Conservation (phyloP, 805 yeast species). For the Naumovozyma dairenensis region DNA sequence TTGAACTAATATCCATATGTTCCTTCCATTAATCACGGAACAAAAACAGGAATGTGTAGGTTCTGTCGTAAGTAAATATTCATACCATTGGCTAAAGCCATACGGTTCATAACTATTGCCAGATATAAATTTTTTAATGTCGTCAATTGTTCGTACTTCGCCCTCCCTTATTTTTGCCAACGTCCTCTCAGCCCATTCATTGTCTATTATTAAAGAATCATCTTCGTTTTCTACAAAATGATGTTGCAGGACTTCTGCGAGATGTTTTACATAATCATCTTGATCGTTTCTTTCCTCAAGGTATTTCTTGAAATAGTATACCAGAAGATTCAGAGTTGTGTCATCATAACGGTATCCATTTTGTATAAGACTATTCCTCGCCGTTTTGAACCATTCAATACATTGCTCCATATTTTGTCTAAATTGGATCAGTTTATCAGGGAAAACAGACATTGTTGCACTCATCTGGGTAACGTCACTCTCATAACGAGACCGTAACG, state of each 20-base stretch:
- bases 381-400: constrained; percentile 12
- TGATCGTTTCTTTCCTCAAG: constrained; percentile 6
- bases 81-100: constrained; percentile 25
- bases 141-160: constrained; percentile 11
- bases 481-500: no score
- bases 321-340: constrained; percentile 12
- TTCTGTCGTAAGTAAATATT: constrained; percentile 19
- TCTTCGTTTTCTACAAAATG: constrained; percentile 6
- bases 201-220: constrained; percentile 14
- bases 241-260: constrained; percentile 12
- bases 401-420: constrained; percentile 4
- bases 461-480: no score
- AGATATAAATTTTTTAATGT: constrained; percentile 11
- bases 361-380: constrained; percentile 3
- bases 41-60: constrained; percentile 16
- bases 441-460: not conserved
- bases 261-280: constrained; percentile 9
- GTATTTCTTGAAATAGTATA: constrained; percentile 13
- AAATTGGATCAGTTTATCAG: constrained; percentile 1
- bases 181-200: constrained; percentile 15
- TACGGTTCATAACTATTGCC: constrained; percentile 9
- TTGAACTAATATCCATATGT: constrained; percentile 19
- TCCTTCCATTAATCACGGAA: constrained; percentile 9
- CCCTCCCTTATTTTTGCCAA: constrained; percentile 6
- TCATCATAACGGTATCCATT: constrained; percentile 12